These are phyloP conservation scores for Pleurotus eryngii DNA, from an alignment of 768 basidiomycete genomes.

Conservation along the genomic window DNA sequence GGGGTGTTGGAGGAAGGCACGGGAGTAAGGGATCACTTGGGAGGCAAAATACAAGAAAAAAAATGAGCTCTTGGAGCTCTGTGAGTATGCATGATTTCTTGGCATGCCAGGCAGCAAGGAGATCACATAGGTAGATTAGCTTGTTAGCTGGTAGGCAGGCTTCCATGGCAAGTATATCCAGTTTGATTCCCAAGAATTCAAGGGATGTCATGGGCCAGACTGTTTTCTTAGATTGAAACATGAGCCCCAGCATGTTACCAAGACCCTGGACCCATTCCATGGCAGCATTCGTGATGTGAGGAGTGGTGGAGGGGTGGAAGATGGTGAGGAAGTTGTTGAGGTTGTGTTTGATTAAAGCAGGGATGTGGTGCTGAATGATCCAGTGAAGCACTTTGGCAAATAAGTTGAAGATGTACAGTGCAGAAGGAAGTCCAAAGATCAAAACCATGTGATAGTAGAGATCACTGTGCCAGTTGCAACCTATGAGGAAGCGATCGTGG, in stretches of 20 bases:
- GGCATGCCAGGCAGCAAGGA: conserved; percentile 1
- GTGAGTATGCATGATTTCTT: neutral
- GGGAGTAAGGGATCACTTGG: conserved; percentile 11
- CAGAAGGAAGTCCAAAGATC: conserved; percentile 10
- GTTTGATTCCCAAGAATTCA: neutral
- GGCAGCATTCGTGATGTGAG: conserved; percentile 9
- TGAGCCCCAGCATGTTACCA: conserved; percentile 23
- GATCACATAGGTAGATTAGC: conserved; percentile 8
- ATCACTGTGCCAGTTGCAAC: neutral
- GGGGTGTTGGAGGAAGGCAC: conserved; percentile 15
- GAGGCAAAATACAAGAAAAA: conserved; percentile 15
- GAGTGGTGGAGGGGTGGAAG: conserved; percentile 14
- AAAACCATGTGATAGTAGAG: conserved; percentile 12
- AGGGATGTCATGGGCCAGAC: conserved; percentile 13
- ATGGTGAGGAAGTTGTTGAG: conserved; percentile 32
- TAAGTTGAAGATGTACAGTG: conserved; percentile 34
- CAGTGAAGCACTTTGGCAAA: conserved; percentile 38
- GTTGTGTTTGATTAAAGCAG: conserved; percentile 26
- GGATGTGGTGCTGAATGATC: conserved; percentile 33
- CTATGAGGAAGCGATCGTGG: no score
- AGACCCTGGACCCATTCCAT: conserved; percentile 28
- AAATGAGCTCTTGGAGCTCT: conserved; percentile 12
- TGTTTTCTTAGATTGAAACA: conserved; percentile 26
- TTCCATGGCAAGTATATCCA: neutral
- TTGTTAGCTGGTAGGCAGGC: conserved; percentile 7